Conservation (phyloP, 2,329 filamentous ascomycete species). For the Thielaviopsis euricoi region DNA sequence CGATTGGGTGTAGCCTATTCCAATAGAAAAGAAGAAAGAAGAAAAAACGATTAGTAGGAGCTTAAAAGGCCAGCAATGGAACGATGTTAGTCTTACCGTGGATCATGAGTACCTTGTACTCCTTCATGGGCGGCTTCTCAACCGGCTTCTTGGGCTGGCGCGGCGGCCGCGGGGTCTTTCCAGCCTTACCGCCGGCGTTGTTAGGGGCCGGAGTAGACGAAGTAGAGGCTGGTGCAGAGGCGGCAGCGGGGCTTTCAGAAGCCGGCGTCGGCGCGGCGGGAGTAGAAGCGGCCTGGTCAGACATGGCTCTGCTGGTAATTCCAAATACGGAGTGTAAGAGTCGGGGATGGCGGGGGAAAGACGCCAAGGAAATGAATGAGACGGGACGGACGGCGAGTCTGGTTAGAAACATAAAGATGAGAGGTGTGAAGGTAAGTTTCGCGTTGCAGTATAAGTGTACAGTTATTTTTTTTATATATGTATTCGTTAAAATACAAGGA, state of each 20-base stretch:
- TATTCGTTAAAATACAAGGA: not conserved
- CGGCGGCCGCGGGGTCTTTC: constrained; percentile 3
- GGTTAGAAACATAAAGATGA: not conserved
- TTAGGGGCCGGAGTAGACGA: not conserved
- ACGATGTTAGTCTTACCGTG: constrained; percentile 37
- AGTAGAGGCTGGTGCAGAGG: not conserved
- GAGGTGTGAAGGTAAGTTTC: not conserved
- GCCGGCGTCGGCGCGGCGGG: not conserved
- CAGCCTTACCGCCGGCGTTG: not conserved
- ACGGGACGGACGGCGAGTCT: not conserved
- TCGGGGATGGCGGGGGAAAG: not conserved
- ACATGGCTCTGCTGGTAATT: not conserved
- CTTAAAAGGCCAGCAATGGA: not conserved
- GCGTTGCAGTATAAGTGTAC: too few species aligned
- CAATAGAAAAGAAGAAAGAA: not conserved
- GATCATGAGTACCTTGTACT: constrained; percentile 59
- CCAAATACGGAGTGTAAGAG: not conserved
- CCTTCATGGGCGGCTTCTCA: constrained; percentile 22
- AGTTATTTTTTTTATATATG: too few species aligned
- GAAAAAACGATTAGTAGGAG: too few species aligned
- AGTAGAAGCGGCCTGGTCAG: constrained; percentile 1
- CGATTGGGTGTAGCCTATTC: constrained; percentile 71
- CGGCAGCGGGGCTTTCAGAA: not conserved
- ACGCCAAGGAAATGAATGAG: not conserved
- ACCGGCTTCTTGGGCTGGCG: constrained; percentile 5